Evolutionary conservation across 164 flowering plant genomes (phyloP).

Genomic region (Vitis rotundifolia): DNA sequence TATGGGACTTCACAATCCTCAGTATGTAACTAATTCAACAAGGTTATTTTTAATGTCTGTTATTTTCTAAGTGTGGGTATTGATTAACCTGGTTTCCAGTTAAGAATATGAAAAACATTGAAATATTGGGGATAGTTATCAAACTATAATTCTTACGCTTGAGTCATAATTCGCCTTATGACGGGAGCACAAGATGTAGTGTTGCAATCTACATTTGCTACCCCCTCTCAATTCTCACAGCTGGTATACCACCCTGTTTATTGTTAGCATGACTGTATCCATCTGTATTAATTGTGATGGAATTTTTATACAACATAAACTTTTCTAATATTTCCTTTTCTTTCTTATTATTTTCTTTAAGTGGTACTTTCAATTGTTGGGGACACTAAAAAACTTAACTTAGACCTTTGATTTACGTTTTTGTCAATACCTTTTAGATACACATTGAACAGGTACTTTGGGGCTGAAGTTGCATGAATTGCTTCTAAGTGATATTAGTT

Average conservation of each 20-base stretch:
- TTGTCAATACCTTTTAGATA: too few species aligned
- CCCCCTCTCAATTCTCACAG: too few species aligned
- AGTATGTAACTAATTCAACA: constrained; percentile 34
- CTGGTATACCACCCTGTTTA: not conserved
- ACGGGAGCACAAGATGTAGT: not conserved
- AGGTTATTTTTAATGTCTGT: not conserved
- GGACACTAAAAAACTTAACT: not conserved
- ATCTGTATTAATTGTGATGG: not conserved
- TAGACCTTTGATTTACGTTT: too few species aligned
- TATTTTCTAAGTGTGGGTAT: not conserved
- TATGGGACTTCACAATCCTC: constrained; percentile 58
- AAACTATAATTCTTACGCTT: too few species aligned
- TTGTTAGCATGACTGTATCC: not conserved
- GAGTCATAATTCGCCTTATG: too few species aligned
- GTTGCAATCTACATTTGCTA: not conserved
- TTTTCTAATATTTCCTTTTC: not conserved
- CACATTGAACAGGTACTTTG: too few species aligned
- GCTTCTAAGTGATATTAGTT: too few species aligned
- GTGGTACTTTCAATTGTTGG: not conserved
- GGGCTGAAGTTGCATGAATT: too few species aligned
- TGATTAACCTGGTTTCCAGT: not conserved
- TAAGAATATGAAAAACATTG: not conserved
- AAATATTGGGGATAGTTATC: too few species aligned
- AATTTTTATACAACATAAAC: too few species aligned
- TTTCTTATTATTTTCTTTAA: not conserved